Evolutionary conservation across 352 stramenopile genomes (phyloP).

Genomic region (Pythium aquatile): DNA sequence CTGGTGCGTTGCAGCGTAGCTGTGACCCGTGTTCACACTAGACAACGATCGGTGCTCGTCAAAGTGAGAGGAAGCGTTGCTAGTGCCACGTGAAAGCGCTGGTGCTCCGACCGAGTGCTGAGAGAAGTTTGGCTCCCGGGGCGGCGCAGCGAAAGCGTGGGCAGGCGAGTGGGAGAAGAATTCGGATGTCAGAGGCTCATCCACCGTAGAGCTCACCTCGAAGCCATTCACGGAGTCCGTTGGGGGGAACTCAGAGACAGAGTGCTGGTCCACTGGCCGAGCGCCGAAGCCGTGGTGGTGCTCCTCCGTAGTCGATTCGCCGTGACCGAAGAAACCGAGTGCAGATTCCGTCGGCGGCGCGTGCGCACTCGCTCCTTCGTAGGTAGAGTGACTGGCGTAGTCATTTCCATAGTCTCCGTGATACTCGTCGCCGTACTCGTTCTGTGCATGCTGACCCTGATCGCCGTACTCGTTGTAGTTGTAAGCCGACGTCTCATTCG

Average conservation of each 20-base stretch:
- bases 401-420: not conserved
- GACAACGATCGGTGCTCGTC: conserved; percentile 25
- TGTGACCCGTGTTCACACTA: conserved; percentile 2
- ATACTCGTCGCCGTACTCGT: not conserved
- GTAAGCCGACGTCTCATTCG: not conserved
- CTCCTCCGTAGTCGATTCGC: not conserved
- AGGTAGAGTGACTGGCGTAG: not conserved
- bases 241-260: not conserved
- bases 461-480: not conserved
- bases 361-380: not conserved
- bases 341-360: not conserved
- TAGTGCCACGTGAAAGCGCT: conserved; percentile 35
- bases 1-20: not conserved
- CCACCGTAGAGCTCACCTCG: not conserved
- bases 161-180: not conserved
- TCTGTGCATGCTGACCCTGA: not conserved
- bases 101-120: conserved; percentile 7
- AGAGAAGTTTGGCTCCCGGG: not conserved
- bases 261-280: not conserved
- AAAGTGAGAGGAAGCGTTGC: conserved; percentile 37
- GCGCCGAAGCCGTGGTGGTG: not conserved
- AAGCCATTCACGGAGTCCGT: not conserved
- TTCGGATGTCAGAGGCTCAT: not conserved
- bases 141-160: not conserved
- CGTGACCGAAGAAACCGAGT: conserved; percentile 6